phyloP scores from a whole-genome alignment of 306 rosid genomes.

The Pyrus bretschneideri region DNA sequence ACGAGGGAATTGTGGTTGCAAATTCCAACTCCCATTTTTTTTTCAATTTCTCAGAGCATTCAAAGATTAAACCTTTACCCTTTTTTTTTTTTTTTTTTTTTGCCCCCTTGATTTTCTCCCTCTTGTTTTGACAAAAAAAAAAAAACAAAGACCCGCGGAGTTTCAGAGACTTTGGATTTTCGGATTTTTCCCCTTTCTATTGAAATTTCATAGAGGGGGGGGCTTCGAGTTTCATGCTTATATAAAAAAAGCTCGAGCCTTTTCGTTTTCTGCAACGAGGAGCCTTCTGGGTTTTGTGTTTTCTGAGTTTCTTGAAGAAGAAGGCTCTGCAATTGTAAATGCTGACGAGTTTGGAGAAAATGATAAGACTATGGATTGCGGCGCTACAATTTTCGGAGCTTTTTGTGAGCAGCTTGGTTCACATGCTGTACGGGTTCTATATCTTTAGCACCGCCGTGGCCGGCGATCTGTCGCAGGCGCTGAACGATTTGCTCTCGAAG shows the following conservation, averaged over 20 bases:
- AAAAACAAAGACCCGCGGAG: conserved; percentile 10
- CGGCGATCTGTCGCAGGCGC: conserved; percentile 58
- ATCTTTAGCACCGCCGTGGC: conserved; percentile 88
- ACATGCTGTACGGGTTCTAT: conserved; percentile 76
- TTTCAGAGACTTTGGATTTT: neutral
- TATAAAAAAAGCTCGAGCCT: neutral
- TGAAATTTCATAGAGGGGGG: neutral
- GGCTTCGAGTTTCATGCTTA: neutral
- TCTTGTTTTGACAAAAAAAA: neutral
- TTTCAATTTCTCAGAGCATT: neutral
- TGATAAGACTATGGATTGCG: conserved; percentile 58
- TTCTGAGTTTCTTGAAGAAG: neutral
- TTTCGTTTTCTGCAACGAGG: neutral
- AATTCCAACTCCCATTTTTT: neutral
- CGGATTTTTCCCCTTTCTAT: neutral
- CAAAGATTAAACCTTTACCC: neutral
- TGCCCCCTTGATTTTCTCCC: neutral
- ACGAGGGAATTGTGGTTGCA: conserved; percentile 16
- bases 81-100: neutral
- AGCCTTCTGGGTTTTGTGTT: conserved; percentile 3
- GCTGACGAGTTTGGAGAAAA: neutral
- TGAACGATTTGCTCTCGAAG: conserved; percentile 41
- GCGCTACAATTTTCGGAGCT: conserved; percentile 59
- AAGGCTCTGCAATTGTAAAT: conserved; percentile 3
- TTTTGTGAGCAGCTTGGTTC: conserved; percentile 60